Evolutionary conservation across 2,329 filamentous ascomycete genomes (phyloP).

Genomic region (Penicillium sp.): DNA sequence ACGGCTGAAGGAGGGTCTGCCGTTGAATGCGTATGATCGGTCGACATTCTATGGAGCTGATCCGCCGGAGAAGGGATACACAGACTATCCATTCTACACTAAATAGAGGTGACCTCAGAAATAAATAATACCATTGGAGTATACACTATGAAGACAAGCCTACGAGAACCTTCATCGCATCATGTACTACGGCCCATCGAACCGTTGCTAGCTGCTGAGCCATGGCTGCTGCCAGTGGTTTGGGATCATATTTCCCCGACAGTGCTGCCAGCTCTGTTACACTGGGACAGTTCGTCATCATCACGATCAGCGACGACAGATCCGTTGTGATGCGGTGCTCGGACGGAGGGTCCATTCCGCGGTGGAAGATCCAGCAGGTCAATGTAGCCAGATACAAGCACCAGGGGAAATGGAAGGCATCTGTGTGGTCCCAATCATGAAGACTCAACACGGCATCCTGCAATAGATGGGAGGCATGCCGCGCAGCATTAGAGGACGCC

Average conservation of each 20-base stretch:
- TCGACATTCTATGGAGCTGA: constrained; percentile 42
- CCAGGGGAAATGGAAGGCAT: constrained; percentile 62
- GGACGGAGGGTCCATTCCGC: constrained; percentile 42
- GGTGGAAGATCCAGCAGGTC: constrained; percentile 59
- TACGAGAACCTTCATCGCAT: constrained; percentile 57
- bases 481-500: constrained; percentile 25
- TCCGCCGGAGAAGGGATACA: constrained; percentile 36
- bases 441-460: constrained; percentile 51
- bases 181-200: constrained; percentile 61
- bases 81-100: constrained; percentile 39
- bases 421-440: constrained; percentile 52
- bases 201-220: constrained; percentile 56
- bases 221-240: constrained; percentile 56
- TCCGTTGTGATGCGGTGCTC: constrained; percentile 40
- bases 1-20: constrained; percentile 36
- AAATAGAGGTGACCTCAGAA: constrained; percentile 2
- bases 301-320: constrained; percentile 34
- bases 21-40: constrained; percentile 41
- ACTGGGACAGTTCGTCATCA: constrained; percentile 35
- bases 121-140: not conserved
- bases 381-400: constrained; percentile 59
- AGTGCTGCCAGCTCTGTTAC: constrained; percentile 37
- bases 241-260: constrained; percentile 50
- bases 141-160: constrained; percentile 1
- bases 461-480: constrained; percentile 56